phyloP scores from a whole-genome alignment of 805 yeast species.

The Lachancea kluyveri region DNA sequence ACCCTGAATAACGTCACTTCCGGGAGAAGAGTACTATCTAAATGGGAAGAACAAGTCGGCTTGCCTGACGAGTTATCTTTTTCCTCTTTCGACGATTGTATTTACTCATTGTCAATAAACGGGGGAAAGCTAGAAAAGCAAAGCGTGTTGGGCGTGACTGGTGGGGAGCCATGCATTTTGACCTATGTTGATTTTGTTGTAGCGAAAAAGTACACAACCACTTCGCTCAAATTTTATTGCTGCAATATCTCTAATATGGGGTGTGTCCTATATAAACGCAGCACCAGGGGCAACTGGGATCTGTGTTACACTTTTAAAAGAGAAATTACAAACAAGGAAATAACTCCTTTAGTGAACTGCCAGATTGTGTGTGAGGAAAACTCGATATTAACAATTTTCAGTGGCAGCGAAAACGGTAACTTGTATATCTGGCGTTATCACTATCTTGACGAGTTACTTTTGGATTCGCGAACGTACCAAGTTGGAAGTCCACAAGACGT shows the following conservation, averaged over 20 bases:
- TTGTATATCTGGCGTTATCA: slow-evolving; percentile 16
- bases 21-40: slow-evolving; percentile 1
- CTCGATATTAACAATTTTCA: slow-evolving; percentile 6
- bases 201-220: slow-evolving; percentile 12
- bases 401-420: slow-evolving; percentile 20
- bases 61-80: slow-evolving; percentile 5
- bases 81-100: slow-evolving; percentile 8
- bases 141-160: background rate
- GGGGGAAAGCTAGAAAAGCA: background rate
- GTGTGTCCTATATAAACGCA: slow-evolving; percentile 15
- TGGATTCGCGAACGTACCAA: slow-evolving; percentile 3
- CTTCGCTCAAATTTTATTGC: slow-evolving; percentile 8
- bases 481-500: slow-evolving; percentile 6
- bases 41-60: slow-evolving; percentile 1
- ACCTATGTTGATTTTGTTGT: slow-evolving; percentile 12
- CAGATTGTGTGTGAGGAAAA: slow-evolving; percentile 4
- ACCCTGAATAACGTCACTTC: slow-evolving; percentile 3
- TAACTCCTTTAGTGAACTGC: slow-evolving; percentile 14
- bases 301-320: slow-evolving; percentile 8
- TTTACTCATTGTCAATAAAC: background rate
- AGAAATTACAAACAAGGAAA: slow-evolving; percentile 3
- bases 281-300: slow-evolving; percentile 19
- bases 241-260: slow-evolving; percentile 18
- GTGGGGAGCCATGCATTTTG: slow-evolving; percentile 2
- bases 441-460: slow-evolving; percentile 7